Base-by-base conservation (phyloP, 345 rosid genomes). In the Syzygium jambos region DNA sequence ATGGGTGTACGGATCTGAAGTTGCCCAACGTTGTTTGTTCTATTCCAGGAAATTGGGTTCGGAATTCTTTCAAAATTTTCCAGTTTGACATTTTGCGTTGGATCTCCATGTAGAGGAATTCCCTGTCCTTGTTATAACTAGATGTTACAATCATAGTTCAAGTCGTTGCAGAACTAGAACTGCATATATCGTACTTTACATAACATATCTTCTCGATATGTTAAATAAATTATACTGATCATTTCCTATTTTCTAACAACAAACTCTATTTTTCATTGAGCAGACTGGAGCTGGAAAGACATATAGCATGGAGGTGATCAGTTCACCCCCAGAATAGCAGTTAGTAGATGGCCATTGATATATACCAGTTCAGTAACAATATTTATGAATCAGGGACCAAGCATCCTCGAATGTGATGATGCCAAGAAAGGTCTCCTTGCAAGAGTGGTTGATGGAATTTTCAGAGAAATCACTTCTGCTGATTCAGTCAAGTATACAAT, bases 231-330 rank as follows among this genome's bases (percentile, higher is more conserved):
- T 46, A 38, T 5, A 73, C 49, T 9, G 27, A 59, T 52, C 78
- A 51, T 63, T 59, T 41, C 38, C 80, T 78, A 61, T 55, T 88
- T 38, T 87, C 38, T 57, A 49, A 54, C 80, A 52, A 84, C 57
- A 43, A 63, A 46, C 11, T 85, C 89, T 83, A 34, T 78, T 78
- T 51, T 22, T 89, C 87, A 90, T 85, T 85, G 56, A 86, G 87
- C 96, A 95, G 99, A 97, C 99, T 27, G 98, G 98, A 87, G 99
- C 98, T 54, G 98, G 96, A 89, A 96, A 97, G 95, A 97, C 98
- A 15, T 95, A 92, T 85, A 92, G 94, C 92, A 96, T 95, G 95
- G 98, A 97, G 98, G 98, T 96, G 84, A 87, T 84, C 30, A 55
- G 22, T 83, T 85, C 56, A 56, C 51, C 52, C 23, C 14, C 52